A percentile compares a stretch with the other conserved stretches of the same genome.
Evolutionary conservation across 2,329 filamentous ascomycete genomes (phyloP).

Genomic region (Cladosporium sp.): DNA sequence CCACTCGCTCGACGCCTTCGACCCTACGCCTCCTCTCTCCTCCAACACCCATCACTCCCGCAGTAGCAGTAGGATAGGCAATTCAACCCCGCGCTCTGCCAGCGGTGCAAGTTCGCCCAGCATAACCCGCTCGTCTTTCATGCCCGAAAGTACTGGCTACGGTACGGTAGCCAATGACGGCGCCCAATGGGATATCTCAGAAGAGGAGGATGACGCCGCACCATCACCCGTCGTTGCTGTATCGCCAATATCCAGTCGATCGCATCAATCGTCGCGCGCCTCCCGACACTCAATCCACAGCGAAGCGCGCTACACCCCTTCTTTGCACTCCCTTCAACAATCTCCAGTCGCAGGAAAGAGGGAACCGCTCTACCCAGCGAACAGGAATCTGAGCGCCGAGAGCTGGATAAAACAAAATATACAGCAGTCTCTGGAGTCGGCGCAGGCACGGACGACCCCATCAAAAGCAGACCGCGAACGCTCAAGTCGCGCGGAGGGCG

Average conservation of each 20-base stretch:
- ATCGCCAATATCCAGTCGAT: constrained; percentile 6
- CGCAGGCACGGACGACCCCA: constrained; percentile 22
- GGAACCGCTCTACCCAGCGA: constrained; percentile 10
- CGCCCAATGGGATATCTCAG: constrained; percentile 51
- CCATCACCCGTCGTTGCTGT: constrained; percentile 51
- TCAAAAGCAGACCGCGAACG: background rate
- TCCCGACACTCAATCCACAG: constrained; percentile 8
- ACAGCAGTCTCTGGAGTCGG: constrained; percentile 27
- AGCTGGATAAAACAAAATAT: constrained; percentile 33
- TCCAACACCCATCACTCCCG: constrained; percentile 26
- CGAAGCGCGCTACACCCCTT: constrained; percentile 9
- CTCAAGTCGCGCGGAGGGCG: background rate
- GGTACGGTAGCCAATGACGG: constrained; percentile 45
- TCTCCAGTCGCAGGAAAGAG: constrained; percentile 1
- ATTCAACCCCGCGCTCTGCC: constrained; percentile 26
- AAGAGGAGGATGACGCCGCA: constrained; percentile 57
- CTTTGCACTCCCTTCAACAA: constrained; percentile 11
- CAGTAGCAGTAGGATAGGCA: constrained; percentile 21
- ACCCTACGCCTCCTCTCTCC: constrained; percentile 23
- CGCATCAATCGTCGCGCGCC: constrained; percentile 3
- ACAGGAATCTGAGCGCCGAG: constrained; percentile 33
- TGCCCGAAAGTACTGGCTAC: constrained; percentile 46
- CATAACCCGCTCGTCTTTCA: constrained; percentile 12
- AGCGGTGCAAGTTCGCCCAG: constrained; percentile 26
- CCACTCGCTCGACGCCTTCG: constrained; percentile 55